Percentiles rank a stretch among this genome's conserved stretches.
These are phyloP conservation scores for Boletus coffeatus DNA, from an alignment of 1,284 basidiomycete genomes.

Conservation along the genomic window DNA sequence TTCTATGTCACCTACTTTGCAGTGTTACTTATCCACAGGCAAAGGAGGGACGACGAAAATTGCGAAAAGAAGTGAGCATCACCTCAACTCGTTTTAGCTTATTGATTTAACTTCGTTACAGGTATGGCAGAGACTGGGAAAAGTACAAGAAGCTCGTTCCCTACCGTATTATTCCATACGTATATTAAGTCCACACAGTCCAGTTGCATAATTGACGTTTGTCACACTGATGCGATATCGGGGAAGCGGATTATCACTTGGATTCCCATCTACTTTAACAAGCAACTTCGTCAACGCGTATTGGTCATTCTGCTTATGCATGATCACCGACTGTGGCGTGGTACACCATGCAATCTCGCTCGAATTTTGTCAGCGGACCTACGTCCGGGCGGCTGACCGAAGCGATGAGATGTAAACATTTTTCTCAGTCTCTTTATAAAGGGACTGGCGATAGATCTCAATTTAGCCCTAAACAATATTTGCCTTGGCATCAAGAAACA, in stretches of 20 bases:
- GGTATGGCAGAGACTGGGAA: slow-evolving; percentile 87
- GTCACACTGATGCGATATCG: background rate
- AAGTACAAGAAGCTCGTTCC: slow-evolving; percentile 83
- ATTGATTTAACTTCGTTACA: slow-evolving; percentile 20
- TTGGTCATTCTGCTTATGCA: background rate
- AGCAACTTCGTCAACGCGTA: no score
- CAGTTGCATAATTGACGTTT: background rate
- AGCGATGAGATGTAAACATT: background rate
- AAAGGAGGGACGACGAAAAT: slow-evolving; percentile 88
- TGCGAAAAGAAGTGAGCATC: slow-evolving; percentile 77
- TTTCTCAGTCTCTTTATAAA: background rate
- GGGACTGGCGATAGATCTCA: background rate
- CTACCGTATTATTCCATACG: slow-evolving; percentile 84
- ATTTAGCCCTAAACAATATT: background rate
- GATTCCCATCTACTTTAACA: background rate
- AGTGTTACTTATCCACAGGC: slow-evolving; percentile 87
- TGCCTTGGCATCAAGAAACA: background rate
- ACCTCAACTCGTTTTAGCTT: background rate
- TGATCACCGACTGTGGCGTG: background rate
- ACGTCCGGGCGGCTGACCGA: background rate
- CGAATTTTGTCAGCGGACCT: background rate
- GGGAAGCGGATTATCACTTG: background rate
- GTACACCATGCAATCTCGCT: background rate
- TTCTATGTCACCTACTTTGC: slow-evolving; percentile 92
- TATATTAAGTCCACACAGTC: slow-evolving; percentile 46